Evolutionary conservation across 23 red algal species (phyloP).

Genomic region (Agarophyton chilense): DNA sequence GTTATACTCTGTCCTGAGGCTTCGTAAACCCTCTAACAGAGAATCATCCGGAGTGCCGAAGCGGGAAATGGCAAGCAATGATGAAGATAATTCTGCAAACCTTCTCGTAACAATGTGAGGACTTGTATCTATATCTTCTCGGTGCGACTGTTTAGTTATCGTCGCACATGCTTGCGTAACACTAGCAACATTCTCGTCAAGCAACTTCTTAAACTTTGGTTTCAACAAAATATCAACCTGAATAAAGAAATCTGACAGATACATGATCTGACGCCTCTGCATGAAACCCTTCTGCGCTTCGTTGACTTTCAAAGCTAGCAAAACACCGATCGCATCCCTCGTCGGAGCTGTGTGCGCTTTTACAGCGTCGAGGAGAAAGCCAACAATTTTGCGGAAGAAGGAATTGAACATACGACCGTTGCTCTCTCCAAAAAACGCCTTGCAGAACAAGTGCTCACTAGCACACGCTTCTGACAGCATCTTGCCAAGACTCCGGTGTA

Average conservation of each 20-base stretch:
- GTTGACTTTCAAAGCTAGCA: constrained; percentile 79
- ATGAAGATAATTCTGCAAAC: constrained; percentile 75
- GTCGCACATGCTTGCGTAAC: constrained; percentile 56
- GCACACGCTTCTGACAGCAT: constrained; percentile 92
- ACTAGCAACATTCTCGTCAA: constrained; percentile 73
- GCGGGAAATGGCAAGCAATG: constrained; percentile 54
- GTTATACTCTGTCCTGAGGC: constrained; percentile 75
- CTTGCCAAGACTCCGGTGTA: constrained; percentile 90
- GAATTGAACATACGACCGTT: constrained; percentile 52
- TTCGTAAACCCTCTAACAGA: constrained; percentile 68
- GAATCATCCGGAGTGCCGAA: constrained; percentile 74
- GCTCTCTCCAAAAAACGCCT: constrained; percentile 74
- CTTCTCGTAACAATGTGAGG: constrained; percentile 80
- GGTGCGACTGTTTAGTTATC: constrained; percentile 29
- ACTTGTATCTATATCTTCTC: constrained; percentile 57
- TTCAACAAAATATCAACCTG: constrained; percentile 80
- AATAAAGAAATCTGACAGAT: constrained; percentile 78
- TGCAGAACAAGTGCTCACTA: constrained; percentile 77
- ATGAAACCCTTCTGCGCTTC: constrained; percentile 68
- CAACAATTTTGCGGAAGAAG: constrained; percentile 67
- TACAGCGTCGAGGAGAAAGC: constrained; percentile 69
- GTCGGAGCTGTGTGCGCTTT: constrained; percentile 63
- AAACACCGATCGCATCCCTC: constrained; percentile 79
- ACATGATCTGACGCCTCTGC: constrained; percentile 72
- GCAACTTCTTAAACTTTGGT: constrained; percentile 80